A percentile compares a stretch with the other conserved stretches of the same genome.
phyloP scores from a whole-genome alignment of 169 alveolate genomes.

The Neospora caninum region DNA sequence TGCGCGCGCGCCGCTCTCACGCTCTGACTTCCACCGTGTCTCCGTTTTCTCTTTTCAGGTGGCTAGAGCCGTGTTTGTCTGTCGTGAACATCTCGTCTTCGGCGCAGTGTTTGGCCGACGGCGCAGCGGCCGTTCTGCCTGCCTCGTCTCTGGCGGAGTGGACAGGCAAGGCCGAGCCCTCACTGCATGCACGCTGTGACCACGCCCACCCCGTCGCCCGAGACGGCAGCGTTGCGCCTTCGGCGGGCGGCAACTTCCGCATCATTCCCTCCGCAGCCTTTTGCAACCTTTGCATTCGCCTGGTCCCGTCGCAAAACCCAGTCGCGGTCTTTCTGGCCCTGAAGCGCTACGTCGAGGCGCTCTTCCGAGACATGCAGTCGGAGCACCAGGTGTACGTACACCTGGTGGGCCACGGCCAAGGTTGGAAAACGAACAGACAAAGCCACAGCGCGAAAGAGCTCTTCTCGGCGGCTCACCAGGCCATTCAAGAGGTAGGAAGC shows the following conservation, averaged over 20 bases:
- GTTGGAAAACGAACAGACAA: not conserved
- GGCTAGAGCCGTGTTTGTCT: conserved; percentile 14
- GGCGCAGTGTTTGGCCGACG: not conserved
- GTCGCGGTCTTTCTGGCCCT: not conserved
- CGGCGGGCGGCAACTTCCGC: conserved; percentile 28
- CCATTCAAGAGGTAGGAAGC: not conserved
- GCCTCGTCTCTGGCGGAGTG: not conserved
- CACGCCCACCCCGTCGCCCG: not conserved
- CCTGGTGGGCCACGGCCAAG: not conserved
- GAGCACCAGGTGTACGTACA: not conserved
- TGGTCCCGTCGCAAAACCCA: conserved; percentile 17
- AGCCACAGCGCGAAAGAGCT: not conserved
- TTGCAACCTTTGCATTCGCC: conserved; percentile 20
- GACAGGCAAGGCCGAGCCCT: not conserved
- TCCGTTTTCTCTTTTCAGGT: not conserved
- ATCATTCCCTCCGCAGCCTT: conserved; percentile 9
- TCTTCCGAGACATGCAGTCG: not conserved
- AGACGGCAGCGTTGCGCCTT: not conserved
- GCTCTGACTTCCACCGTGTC: no score
- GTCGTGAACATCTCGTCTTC: conserved; percentile 1
- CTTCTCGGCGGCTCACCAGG: not conserved
- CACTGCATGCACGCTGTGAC: not conserved
- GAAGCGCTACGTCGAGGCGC: not conserved
- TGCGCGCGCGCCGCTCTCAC: no score
- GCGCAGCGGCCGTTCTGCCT: not conserved